Conservation (phyloP, 805 yeast genomes). For the Candida odintsovae region DNA sequence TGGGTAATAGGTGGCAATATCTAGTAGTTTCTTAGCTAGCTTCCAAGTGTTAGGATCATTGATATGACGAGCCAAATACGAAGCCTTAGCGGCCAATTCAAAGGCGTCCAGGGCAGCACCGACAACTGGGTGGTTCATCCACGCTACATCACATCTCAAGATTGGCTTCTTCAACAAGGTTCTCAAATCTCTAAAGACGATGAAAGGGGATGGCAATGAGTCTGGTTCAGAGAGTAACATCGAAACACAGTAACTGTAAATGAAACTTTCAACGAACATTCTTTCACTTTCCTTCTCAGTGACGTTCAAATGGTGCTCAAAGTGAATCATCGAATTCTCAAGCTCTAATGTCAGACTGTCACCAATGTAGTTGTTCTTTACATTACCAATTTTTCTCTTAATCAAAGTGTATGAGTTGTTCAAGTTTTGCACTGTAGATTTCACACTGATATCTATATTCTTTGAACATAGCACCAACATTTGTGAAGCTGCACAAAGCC, state of each 20-base stretch:
- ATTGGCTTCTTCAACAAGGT: slow-evolving; percentile 30
- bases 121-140: slow-evolving; percentile 38
- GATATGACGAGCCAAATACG: slow-evolving; percentile 22
- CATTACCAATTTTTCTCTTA: slow-evolving; percentile 17
- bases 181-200: slow-evolving; percentile 29
- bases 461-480: slow-evolving; percentile 34
- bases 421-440: slow-evolving; percentile 22
- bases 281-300: slow-evolving; percentile 13
- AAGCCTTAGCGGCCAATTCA: slow-evolving; percentile 31
- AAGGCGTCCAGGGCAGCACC: slow-evolving; percentile 33
- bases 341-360: not conserved
- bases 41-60: slow-evolving; percentile 6
- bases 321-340: not conserved
- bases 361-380: not conserved
- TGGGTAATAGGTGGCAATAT: slow-evolving; percentile 14
- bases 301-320: not conserved
- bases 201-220: slow-evolving; percentile 37
- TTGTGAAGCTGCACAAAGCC: not conserved
- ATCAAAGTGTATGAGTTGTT: slow-evolving; percentile 32
- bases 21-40: slow-evolving; percentile 12
- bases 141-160: slow-evolving; percentile 30
- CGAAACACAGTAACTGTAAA: slow-evolving; percentile 35
- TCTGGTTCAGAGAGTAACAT: slow-evolving; percentile 30
- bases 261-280: slow-evolving; percentile 38
- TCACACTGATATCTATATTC: slow-evolving; percentile 12